phyloP scores from a whole-genome alignment of 495 filamentous ascomycete species.

The Copromyces sp. region DNA sequence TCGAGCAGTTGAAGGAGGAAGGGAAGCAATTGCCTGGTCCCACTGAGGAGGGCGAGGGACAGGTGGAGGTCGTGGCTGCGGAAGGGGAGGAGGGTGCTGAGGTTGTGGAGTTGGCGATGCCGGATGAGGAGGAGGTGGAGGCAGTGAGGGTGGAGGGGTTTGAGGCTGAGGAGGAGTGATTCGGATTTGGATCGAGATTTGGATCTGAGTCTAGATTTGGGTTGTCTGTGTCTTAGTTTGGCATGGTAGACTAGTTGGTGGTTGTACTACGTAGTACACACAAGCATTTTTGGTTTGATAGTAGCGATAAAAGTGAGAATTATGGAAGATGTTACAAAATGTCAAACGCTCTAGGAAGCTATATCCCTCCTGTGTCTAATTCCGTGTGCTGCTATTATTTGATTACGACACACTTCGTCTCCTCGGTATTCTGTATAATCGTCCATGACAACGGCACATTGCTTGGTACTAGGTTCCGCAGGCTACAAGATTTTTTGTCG shows the following conservation, averaged over 20 bases:
- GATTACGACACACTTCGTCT: too few relatives aligned
- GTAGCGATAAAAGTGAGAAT: background rate
- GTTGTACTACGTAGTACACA: background rate
- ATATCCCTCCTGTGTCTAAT: too few relatives aligned
- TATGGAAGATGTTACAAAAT: background rate
- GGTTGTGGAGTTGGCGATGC: constrained; percentile 17
- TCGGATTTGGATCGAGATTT: background rate
- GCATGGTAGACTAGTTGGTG: background rate
- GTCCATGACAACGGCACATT: too few relatives aligned
- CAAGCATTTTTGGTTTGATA: background rate
- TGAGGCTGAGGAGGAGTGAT: constrained; percentile 11
- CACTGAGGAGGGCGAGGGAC: constrained; percentile 3
- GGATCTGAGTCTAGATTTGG: background rate
- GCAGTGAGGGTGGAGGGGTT: constrained; percentile 1
- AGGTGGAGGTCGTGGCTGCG: constrained; percentile 26
- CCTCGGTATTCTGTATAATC: too few relatives aligned
- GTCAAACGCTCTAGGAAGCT: background rate
- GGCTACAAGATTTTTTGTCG: too few relatives aligned
- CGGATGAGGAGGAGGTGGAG: constrained; percentile 28
- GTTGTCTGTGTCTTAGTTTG: background rate
- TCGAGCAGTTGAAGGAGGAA: constrained; percentile 42
- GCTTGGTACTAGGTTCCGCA: too few relatives aligned
- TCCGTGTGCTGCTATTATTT: too few relatives aligned
- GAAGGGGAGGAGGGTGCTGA: constrained; percentile 24
- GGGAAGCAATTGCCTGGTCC: constrained; percentile 22